phyloP scores from a whole-genome alignment of 1,139 yeast genomes.

The Diutina sp. region DNA sequence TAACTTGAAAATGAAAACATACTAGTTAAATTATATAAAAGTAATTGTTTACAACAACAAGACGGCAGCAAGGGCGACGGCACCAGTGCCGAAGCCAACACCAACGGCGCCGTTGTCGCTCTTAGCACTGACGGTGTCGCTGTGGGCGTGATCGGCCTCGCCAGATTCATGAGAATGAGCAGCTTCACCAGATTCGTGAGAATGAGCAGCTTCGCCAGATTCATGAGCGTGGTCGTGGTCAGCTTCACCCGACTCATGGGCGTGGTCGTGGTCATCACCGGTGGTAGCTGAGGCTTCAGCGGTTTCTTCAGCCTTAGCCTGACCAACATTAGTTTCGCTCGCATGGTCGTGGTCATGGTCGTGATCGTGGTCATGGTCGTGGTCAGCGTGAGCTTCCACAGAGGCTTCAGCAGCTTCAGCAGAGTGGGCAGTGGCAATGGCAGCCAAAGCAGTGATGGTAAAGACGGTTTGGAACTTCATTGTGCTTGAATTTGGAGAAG shows the following conservation, averaged over 20 bases:
- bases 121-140: not conserved
- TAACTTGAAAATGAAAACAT: not conserved
- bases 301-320: not conserved
- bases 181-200: not conserved
- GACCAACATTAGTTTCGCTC: not conserved
- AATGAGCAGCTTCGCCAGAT: not conserved
- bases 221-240: not conserved
- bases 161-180: not conserved
- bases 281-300: not conserved
- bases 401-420: not conserved
- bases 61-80: not conserved
- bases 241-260: not conserved
- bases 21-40: no score
- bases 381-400: not conserved
- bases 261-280: not conserved
- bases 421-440: not conserved
- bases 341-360: not conserved
- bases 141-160: not conserved
- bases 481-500: not conserved
- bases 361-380: not conserved
- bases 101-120: not conserved
- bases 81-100: not conserved
- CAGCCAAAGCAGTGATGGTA: not conserved
- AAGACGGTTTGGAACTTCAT: not conserved
- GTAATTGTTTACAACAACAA: not conserved